A percentile compares a stretch with the other conserved stretches of the same genome.
These are phyloP conservation scores for Rhizopus delemar DNA, from an alignment of 371 early-diverging fungal genomes.

Conservation along the genomic window DNA sequence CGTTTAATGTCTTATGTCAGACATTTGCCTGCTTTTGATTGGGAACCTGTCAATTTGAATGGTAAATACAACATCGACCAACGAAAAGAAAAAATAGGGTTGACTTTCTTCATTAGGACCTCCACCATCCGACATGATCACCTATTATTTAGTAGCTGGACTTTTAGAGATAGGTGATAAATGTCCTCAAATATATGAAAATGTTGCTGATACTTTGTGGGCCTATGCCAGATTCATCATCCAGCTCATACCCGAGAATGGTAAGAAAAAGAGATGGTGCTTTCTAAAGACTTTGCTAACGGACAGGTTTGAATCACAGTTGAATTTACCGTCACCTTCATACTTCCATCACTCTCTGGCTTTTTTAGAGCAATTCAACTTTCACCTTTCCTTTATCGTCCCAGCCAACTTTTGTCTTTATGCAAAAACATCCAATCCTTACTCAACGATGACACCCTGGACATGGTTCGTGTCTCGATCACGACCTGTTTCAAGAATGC, in stretches of 20 bases:
- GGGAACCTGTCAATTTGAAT: slow-evolving; percentile 29
- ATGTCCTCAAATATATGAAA: slow-evolving; percentile 39
- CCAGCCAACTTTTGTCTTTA: slow-evolving; percentile 49
- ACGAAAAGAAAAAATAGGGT: no score
- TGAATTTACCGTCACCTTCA: slow-evolving; percentile 61
- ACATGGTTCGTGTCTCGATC: slow-evolving; percentile 58
- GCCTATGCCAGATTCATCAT: slow-evolving; percentile 26
- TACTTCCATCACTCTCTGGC: slow-evolving; percentile 69
- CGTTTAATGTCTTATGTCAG: slow-evolving; percentile 40
- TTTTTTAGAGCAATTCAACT: slow-evolving; percentile 63
- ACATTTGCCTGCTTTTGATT: slow-evolving; percentile 37
- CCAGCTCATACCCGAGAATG: slow-evolving; percentile 25
- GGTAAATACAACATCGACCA: slow-evolving; percentile 22
- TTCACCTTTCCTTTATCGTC: slow-evolving; percentile 54
- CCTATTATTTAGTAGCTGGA: slow-evolving; percentile 42
- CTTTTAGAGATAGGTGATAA: slow-evolving; percentile 56
- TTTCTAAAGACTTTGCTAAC: no score
- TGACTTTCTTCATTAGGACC: slow-evolving; percentile 16
- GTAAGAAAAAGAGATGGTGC: slow-evolving; percentile 11
- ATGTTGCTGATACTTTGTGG: slow-evolving; percentile 35
- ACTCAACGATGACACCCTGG: slow-evolving; percentile 53
- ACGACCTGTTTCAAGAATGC: slow-evolving; percentile 45
- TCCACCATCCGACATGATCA: slow-evolving; percentile 45
- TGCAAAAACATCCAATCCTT: slow-evolving; percentile 55
- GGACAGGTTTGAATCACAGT: slow-evolving; percentile 20